A percentile compares a stretch with the other conserved stretches of the same genome.
Conservation (phyloP, 768 basidiomycete species). For the Mycena olivaceomarginata region DNA sequence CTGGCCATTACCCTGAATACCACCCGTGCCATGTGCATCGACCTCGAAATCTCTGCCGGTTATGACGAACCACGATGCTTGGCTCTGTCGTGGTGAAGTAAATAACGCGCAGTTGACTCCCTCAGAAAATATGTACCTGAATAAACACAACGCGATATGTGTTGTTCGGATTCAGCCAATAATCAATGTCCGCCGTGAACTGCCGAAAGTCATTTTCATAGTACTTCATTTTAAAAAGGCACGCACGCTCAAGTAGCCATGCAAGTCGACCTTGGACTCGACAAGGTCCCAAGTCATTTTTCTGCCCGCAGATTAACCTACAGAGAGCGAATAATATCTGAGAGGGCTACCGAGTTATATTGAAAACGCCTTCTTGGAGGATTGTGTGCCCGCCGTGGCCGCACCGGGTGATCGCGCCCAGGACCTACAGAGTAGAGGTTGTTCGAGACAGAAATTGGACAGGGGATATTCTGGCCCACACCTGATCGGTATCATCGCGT, state of each 20-base stretch:
- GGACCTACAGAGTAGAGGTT: slow-evolving; percentile 45
- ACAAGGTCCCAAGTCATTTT: slow-evolving; percentile 62
- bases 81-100: slow-evolving; percentile 57
- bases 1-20: slow-evolving; percentile 77
- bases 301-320: slow-evolving; percentile 37
- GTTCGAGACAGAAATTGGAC: background rate
- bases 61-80: slow-evolving; percentile 80
- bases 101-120: background rate
- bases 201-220: slow-evolving; percentile 40
- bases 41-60: slow-evolving; percentile 73
- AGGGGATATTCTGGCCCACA: slow-evolving; percentile 2
- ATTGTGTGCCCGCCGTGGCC: slow-evolving; percentile 56
- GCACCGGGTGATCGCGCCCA: slow-evolving; percentile 57
- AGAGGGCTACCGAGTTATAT: slow-evolving; percentile 56
- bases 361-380: slow-evolving; percentile 56
- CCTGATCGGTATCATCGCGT: slow-evolving; percentile 53
- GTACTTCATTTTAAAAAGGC: background rate
- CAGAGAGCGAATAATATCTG: background rate
- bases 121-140: slow-evolving; percentile 57
- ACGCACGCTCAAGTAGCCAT: slow-evolving; percentile 58
- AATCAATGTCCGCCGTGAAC: slow-evolving; percentile 73
- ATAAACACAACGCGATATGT: slow-evolving; percentile 78
- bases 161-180: slow-evolving; percentile 71
- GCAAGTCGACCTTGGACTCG: slow-evolving; percentile 46
- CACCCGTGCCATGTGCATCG: slow-evolving; percentile 72